Evolutionary conservation across 2,329 filamentous ascomycete species (phyloP).

Genomic region (Mariannaea elegans): DNA sequence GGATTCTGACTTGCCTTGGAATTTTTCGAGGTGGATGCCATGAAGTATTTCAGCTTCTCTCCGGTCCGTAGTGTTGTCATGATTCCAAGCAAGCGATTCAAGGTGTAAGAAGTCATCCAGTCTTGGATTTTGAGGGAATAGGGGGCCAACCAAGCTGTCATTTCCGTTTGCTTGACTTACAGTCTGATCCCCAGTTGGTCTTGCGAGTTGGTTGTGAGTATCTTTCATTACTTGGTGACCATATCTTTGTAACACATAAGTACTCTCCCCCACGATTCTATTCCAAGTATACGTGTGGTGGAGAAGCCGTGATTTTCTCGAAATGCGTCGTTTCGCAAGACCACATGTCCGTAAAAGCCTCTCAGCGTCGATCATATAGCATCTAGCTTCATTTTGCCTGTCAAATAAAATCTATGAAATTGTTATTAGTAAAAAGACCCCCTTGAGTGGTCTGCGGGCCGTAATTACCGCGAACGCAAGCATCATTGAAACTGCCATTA

Average conservation of each 20-base stretch:
- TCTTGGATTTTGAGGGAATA: neutral
- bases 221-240: neutral
- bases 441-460: neutral
- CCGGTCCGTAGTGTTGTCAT: neutral
- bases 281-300: slow-evolving; percentile 22
- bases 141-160: neutral
- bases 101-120: slow-evolving; percentile 4
- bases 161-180: no score
- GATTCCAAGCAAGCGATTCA: neutral
- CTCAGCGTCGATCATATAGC: neutral
- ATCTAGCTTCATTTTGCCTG: neutral
- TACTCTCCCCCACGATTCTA: slow-evolving; percentile 18
- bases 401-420: neutral
- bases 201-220: no score
- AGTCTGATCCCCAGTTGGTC: neutral
- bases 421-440: neutral
- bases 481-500: neutral
- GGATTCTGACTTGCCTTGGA: slow-evolving; percentile 7
- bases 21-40: neutral
- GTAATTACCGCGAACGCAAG: neutral
- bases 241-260: slow-evolving; percentile 2
- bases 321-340: slow-evolving; percentile 12
- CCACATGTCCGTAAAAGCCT: slow-evolving; percentile 4
- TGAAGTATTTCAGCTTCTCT: neutral
- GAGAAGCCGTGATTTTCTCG: slow-evolving; percentile 14